Conservation (phyloP, 1,139 yeast genomes). For the Protomyces arabidopsidicola region DNA sequence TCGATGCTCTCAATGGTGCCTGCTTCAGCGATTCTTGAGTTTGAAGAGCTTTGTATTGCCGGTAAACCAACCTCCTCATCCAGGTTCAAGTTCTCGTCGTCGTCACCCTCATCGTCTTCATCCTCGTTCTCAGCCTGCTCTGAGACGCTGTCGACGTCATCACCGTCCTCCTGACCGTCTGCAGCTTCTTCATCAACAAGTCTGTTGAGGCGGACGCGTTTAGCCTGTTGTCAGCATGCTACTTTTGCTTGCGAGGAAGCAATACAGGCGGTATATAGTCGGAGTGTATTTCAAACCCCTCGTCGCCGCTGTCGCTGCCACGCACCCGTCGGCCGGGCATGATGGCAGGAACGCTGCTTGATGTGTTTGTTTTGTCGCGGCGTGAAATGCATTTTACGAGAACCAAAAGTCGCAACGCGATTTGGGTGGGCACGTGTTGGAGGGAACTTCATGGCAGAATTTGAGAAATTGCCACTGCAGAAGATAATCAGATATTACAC, state of each 20-base stretch:
- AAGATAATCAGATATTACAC: too few species aligned
- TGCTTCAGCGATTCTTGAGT: conserved; percentile 19
- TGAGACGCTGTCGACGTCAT: neutral
- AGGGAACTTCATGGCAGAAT: too few species aligned
- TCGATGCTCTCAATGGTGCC: conserved; percentile 29
- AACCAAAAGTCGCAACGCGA: neutral
- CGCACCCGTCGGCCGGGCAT: neutral
- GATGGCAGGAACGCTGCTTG: neutral
- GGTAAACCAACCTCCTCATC: neutral
- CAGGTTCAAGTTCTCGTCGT: neutral
- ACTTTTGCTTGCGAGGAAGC: neutral
- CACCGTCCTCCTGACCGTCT: neutral
- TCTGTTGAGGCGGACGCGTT: neutral
- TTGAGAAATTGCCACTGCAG: too few species aligned
- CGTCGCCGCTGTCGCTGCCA: neutral
- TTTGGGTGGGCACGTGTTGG: neutral
- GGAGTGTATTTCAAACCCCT: neutral
- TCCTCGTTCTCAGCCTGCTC: neutral
- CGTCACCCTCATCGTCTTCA: neutral
- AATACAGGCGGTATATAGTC: neutral
- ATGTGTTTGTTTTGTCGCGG: neutral
- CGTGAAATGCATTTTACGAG: too few species aligned
- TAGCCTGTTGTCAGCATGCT: neutral
- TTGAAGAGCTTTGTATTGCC: neutral
- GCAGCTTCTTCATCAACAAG: neutral